A percentile compares a stretch with the other conserved stretches of the same genome.
phyloP scores from a whole-genome alignment of 352 stramenopile species.

The Phytophthora pinifolia region DNA sequence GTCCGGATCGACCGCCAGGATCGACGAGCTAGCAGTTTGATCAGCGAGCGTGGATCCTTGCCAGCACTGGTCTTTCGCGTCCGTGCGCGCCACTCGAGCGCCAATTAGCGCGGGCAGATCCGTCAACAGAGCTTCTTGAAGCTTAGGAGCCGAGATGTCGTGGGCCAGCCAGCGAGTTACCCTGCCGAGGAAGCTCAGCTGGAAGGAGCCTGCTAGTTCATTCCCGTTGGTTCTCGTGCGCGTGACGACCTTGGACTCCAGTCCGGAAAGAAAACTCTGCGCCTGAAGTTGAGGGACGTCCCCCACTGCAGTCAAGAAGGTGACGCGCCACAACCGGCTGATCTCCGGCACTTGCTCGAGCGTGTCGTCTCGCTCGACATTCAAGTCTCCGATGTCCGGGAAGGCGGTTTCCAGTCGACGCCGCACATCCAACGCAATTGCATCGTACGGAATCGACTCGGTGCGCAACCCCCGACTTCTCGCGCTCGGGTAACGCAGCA shows the following conservation, averaged over 20 bases:
- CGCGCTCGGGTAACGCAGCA: conserved; percentile 36
- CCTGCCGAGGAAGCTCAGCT: conserved; percentile 66
- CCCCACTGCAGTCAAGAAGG: conserved; percentile 86
- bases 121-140: conserved; percentile 52
- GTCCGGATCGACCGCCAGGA: conserved; percentile 26
- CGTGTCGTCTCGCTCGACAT: conserved; percentile 55
- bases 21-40: conserved; percentile 41
- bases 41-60: conserved; percentile 67
- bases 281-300: conserved; percentile 76
- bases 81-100: conserved; percentile 70
- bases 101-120: conserved; percentile 62
- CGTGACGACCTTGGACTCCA: conserved; percentile 68
- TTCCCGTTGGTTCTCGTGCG: conserved; percentile 85
- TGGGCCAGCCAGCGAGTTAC: conserved; percentile 62
- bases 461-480: conserved; percentile 22
- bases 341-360: conserved; percentile 62
- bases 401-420: conserved; percentile 56
- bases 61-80: conserved; percentile 44
- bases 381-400: conserved; percentile 44
- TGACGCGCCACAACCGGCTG: conserved; percentile 88
- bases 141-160: conserved; percentile 61
- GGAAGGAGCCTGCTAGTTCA: conserved; percentile 85
- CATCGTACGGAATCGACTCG: conserved; percentile 74
- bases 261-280: conserved; percentile 70
- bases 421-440: conserved; percentile 58